A percentile compares a stretch with the other conserved stretches of the same genome.
phyloP scores from a whole-genome alignment of 495 filamentous ascomycete species.

The Penicilliopsis zonata region DNA sequence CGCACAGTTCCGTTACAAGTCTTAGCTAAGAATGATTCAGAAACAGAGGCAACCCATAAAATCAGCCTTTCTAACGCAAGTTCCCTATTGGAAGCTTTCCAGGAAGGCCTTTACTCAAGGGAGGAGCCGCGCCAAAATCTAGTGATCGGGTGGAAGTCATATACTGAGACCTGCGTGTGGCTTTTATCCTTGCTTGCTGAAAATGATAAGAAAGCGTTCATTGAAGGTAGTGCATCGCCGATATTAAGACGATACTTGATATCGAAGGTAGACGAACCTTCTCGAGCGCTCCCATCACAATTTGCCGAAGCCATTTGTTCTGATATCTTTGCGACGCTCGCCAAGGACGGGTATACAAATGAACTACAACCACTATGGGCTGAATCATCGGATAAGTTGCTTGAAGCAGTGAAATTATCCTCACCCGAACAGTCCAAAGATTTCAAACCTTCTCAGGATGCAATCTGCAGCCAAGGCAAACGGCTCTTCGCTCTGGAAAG shows the following conservation, averaged over 20 bases:
- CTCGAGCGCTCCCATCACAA: slow-evolving; percentile 37
- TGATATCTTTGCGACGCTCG: slow-evolving; percentile 21
- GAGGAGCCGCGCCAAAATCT: slow-evolving; percentile 62
- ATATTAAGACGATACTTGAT: slow-evolving; percentile 46
- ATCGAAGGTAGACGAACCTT: slow-evolving; percentile 24
- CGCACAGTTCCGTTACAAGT: slow-evolving; percentile 41
- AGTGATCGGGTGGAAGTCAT: slow-evolving; percentile 57
- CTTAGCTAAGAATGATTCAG: slow-evolving; percentile 33
- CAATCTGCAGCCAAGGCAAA: slow-evolving; percentile 44
- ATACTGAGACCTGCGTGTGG: slow-evolving; percentile 45
- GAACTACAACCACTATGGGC: slow-evolving; percentile 40
- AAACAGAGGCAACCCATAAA: slow-evolving; percentile 21
- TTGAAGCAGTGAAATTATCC: slow-evolving; percentile 54
- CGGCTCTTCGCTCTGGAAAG: slow-evolving; percentile 51
- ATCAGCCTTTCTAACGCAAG: slow-evolving; percentile 14
- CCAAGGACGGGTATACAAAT: slow-evolving; percentile 10
- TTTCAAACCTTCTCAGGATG: slow-evolving; percentile 55
- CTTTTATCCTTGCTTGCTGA: slow-evolving; percentile 33
- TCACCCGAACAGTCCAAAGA: slow-evolving; percentile 69
- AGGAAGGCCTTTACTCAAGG: slow-evolving; percentile 54
- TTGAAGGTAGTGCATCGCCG: slow-evolving; percentile 39
- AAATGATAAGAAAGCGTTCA: slow-evolving; percentile 35
- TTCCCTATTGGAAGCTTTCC: slow-evolving; percentile 48
- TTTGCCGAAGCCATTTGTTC: slow-evolving; percentile 26
- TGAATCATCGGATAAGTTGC: slow-evolving; percentile 38